These are phyloP conservation scores for Agarophyton chilense DNA, from an alignment of 23 red algal genomes.

Conservation along the genomic window DNA sequence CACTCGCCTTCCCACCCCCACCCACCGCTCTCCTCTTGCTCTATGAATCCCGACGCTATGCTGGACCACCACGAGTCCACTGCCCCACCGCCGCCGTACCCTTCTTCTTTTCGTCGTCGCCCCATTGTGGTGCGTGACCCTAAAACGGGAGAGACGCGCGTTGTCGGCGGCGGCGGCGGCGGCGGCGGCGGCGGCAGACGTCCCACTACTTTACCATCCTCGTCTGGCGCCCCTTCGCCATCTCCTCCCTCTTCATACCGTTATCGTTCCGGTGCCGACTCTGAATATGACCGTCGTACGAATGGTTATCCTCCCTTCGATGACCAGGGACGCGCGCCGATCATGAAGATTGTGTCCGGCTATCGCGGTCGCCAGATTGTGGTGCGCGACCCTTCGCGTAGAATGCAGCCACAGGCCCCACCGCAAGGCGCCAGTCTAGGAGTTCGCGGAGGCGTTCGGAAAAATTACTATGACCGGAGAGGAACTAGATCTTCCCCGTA, in stretches of 20 bases:
- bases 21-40: not conserved
- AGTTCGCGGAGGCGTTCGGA: conserved; percentile 38
- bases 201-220: not conserved
- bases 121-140: conserved; percentile 67
- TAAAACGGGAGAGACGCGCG: conserved; percentile 55
- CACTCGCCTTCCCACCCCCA: not conserved
- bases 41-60: conserved; percentile 51
- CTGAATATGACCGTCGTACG: not conserved
- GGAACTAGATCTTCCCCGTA: conserved; percentile 21
- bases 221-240: conserved; percentile 1
- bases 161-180: conserved; percentile 16
- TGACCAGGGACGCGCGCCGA: conserved; percentile 28
- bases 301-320: conserved; percentile 18
- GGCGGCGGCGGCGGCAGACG: not conserved
- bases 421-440: conserved; percentile 25
- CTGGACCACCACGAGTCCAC: conserved; percentile 39
- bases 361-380: conserved; percentile 55
- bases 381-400: conserved; percentile 40
- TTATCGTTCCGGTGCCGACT: not conserved
- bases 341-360: conserved; percentile 44
- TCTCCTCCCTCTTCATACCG: not conserved
- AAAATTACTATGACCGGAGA: conserved; percentile 52
- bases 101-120: conserved; percentile 32
- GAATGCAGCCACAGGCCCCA: conserved; percentile 11
- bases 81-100: conserved; percentile 7